Evolutionary conservation across 164 flowering plant species (phyloP), one percentile per base, ranked within the genome.

Genomic region (Vitis labrusca): DNA sequence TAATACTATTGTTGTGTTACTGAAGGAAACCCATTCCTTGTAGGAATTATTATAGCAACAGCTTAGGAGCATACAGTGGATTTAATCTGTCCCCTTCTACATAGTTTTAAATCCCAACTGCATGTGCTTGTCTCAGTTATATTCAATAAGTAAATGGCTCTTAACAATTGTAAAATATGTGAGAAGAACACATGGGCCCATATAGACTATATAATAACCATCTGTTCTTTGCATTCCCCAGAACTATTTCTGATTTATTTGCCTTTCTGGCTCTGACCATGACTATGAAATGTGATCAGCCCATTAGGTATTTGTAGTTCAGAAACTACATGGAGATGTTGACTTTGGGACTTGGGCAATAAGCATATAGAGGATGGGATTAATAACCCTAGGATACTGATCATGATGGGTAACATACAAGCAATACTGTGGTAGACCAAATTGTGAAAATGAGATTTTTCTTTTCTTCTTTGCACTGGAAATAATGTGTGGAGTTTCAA

Each of bases 81-180:
- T 51, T 72, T 60, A 19, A 32, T 70, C 61, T 56, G 72, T 71
- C 72, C 59, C 69, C 69, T 51, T 50, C 58, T 57, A 13, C 37
- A 19, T 15, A 2, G 50, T 67, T 50, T 16, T 57, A 37, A 53
- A 62, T 67, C 65, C 61, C 60, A 37, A 0, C 16, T 67, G 75
- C 79, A 76, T 72, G 75, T 76, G 79, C 75, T 48, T 51, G 30
- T 19, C 65, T 68, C 61, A 47, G 62, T 64, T 48, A 14, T 61
- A n/a, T 61, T 61, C 50, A 16, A 32, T 27, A 37, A 61, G n/a
- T 30, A 61, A 32, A 9, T 8, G 50, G 27, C 27, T 7, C 8
- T 11, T 1, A 67, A 44, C 10, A 61, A 54, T 37, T 29, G 17
- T 44, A 30, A 47, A 52, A 23, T n/a, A 47, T 32, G 1, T 16